Base-by-base conservation (phyloP, 768 basidiomycete species). In the Hygrophorus pudorinus region DNA sequence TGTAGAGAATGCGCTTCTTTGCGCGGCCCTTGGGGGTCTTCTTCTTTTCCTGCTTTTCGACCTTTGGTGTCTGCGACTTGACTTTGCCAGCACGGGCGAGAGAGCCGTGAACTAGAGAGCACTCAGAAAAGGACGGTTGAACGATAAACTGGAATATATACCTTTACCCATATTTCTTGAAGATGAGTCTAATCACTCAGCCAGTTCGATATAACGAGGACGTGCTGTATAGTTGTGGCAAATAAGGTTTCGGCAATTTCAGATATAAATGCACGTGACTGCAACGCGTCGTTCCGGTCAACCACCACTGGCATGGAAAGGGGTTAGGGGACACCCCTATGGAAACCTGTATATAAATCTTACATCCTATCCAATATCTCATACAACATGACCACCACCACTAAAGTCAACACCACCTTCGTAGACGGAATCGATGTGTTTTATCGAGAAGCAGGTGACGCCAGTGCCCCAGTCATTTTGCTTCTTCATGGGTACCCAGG, bases 41-140 rank as follows among this genome's bases (percentile, higher is more conserved):
- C 85, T 92, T 92, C 85, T 96, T 97, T 75, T 97, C 94, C 73
- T 94, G 90, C 66, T 84, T 81, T 60, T 96, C 94, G 61, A 96
- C 94, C 72, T 97, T 97, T 59, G 93, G 93, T 59, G 85, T 88
- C 72, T 93, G 90, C 56, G 87, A 89, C 73, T 91, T 96, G 76
- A 97, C 94, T 80, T 98, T 97, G 67, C 93, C 93, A 65, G 92
- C 92, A 76, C 92, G 92, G 72, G 92, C 92, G 72, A 94, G 91
- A 65, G 92, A 97, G 66, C 92, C 92, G 85, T 97, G 92, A 72
- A 94, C 92, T 91, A 57, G 36, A 54, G 31, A 51, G 42, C 33
- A 42, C 34, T 31, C 16, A 18, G 34, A 20, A 27, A 3, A 4
- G 38, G n/a, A 42, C 35, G 31, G 36, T 12, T n/a, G 28, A 39